phyloP scores from a whole-genome alignment of 2,329 filamentous ascomycete species.

The Aspergillus quadrilineatus region DNA sequence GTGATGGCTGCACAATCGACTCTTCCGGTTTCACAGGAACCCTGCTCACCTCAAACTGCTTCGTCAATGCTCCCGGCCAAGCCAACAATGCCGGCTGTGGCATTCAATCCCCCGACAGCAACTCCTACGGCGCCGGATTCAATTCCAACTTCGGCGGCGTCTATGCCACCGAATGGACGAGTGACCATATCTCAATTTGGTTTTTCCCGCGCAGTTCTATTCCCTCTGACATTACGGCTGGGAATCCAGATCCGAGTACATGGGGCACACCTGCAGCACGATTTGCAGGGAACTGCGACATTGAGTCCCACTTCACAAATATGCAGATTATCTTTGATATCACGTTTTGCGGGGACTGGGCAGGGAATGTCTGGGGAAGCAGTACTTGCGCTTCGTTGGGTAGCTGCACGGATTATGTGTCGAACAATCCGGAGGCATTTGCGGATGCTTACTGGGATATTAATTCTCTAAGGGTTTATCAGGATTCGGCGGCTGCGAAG shows the following conservation, averaged over 20 bases:
- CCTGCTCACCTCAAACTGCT: slow-evolving; percentile 58
- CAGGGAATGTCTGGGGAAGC: slow-evolving; percentile 65
- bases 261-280: slow-evolving; percentile 69
- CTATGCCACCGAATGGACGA: slow-evolving; percentile 76
- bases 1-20: slow-evolving; percentile 57
- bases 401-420: slow-evolving; percentile 72
- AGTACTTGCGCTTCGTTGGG: slow-evolving; percentile 62
- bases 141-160: slow-evolving; percentile 69
- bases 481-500: slow-evolving; percentile 22
- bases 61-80: slow-evolving; percentile 47
- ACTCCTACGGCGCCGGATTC: slow-evolving; percentile 67
- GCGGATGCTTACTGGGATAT: slow-evolving; percentile 73
- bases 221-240: slow-evolving; percentile 61
- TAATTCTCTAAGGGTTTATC: slow-evolving; percentile 68
- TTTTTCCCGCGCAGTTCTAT: slow-evolving; percentile 73
- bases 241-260: slow-evolving; percentile 61
- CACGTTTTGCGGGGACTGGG: slow-evolving; percentile 87
- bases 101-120: slow-evolving; percentile 50
- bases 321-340: slow-evolving; percentile 73
- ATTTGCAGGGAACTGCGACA: slow-evolving; percentile 71
- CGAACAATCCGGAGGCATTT: slow-evolving; percentile 68
- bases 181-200: slow-evolving; percentile 70
- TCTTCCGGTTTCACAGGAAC: slow-evolving; percentile 50
- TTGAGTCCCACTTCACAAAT: slow-evolving; percentile 66
- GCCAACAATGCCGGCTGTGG: slow-evolving; percentile 59